phyloP scores from a whole-genome alignment of 768 basidiomycete genomes.

The Dioszegia aurantiaca region DNA sequence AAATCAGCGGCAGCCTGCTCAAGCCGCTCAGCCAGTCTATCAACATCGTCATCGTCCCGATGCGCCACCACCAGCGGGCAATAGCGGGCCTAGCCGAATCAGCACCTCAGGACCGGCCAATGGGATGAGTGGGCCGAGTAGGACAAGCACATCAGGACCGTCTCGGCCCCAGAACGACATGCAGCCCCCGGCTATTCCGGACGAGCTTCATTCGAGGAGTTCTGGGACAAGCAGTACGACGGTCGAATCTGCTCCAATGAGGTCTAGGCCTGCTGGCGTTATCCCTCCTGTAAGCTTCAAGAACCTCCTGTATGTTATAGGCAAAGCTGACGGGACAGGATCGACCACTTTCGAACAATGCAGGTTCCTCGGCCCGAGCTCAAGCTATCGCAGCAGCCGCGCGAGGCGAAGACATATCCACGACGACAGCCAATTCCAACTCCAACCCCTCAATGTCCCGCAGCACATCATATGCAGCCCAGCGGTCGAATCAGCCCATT shows the following conservation, averaged over 20 bases:
- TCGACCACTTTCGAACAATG: constrained; percentile 4
- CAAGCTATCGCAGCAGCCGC: constrained; percentile 22
- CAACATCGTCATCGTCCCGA: constrained; percentile 44
- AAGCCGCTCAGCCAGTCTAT: constrained; percentile 19
- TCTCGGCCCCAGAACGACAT: constrained; percentile 1
- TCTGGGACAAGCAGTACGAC: constrained; percentile 4
- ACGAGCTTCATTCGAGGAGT: background rate
- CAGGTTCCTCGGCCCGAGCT: constrained; percentile 17
- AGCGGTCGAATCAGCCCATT: background rate
- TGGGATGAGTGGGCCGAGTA: background rate
- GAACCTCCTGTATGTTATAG: too few relatives aligned
- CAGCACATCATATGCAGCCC: too few relatives aligned
- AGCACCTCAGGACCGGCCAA: background rate
- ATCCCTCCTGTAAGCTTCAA: constrained; percentile 9
- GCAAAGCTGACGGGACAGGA: constrained; percentile 10
- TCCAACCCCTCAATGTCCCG: background rate
- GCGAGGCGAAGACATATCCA: constrained; percentile 4
- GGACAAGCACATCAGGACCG: constrained; percentile 2
- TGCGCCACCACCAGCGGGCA: background rate
- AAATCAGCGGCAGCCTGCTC: constrained; percentile 9
- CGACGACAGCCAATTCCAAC: constrained; percentile 10
- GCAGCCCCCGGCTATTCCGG: constrained; percentile 2
- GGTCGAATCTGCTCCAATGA: background rate
- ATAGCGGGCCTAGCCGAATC: background rate
- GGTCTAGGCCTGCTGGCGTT: background rate